Conservation (phyloP, 371 early-diverging fungal genomes). For the Synchytrium microbalum region DNA sequence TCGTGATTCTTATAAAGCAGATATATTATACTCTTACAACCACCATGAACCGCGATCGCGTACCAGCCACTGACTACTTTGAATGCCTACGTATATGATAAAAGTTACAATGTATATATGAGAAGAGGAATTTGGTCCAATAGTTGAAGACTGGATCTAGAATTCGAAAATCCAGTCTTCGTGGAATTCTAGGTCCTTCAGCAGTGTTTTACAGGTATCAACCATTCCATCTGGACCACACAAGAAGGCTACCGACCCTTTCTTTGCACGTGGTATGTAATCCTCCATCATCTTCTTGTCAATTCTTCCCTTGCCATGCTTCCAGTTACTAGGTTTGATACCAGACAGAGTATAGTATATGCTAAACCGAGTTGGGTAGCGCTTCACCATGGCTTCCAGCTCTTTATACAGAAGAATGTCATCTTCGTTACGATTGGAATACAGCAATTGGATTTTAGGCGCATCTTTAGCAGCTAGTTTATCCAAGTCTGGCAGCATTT, state of each 20-base stretch:
- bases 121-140: too few relatives aligned
- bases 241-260: conserved; percentile 28
- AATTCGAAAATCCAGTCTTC: conserved; percentile 14
- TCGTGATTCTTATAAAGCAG: too few relatives aligned
- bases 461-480: conserved; percentile 25
- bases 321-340: neutral
- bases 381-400: neutral
- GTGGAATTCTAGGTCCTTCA: conserved; percentile 20
- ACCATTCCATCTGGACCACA: conserved; percentile 48
- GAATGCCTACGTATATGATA: too few relatives aligned
- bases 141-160: too few relatives aligned
- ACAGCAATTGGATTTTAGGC: neutral
- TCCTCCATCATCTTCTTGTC: neutral
- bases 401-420: neutral
- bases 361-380: neutral
- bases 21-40: too few relatives aligned
- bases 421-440: neutral
- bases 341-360: conserved; percentile 2
- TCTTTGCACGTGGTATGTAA: neutral
- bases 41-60: too few relatives aligned
- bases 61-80: too few relatives aligned
- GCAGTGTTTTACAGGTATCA: conserved; percentile 32
- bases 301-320: neutral
- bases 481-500: conserved; percentile 22
- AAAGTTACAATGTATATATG: too few relatives aligned